These are phyloP conservation scores for Fusarium clavum DNA, from an alignment of 2,329 filamentous ascomycete genomes.

Conservation along the genomic window DNA sequence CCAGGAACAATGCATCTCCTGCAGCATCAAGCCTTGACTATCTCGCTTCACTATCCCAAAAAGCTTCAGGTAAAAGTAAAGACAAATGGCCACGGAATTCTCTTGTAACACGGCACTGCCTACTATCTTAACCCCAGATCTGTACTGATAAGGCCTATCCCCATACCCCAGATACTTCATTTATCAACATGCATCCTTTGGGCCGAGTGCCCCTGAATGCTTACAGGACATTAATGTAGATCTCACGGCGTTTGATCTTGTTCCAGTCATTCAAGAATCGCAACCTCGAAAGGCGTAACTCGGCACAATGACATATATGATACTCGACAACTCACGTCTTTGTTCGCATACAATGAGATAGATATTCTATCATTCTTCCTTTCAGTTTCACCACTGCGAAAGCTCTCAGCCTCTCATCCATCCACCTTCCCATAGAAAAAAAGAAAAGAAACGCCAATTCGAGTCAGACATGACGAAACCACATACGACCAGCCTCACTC, in stretches of 20 bases:
- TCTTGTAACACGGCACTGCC: neutral
- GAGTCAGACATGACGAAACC: slow-evolving; percentile 29
- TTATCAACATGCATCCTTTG: slow-evolving; percentile 12
- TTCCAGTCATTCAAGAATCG: neutral
- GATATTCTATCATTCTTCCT: neutral
- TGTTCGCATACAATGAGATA: neutral
- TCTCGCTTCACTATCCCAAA: slow-evolving; percentile 9
- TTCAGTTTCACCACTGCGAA: neutral
- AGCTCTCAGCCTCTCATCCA: neutral
- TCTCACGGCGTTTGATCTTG: neutral
- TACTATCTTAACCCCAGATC: slow-evolving; percentile 11
- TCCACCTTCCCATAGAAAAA: slow-evolving; percentile 15
- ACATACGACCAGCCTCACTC: slow-evolving; percentile 9
- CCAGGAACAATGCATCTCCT: slow-evolving; percentile 10
- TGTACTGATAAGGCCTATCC: slow-evolving; percentile 39
- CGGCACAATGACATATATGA: neutral
- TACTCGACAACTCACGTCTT: slow-evolving; percentile 2
- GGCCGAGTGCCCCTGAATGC: slow-evolving; percentile 23
- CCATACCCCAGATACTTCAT: slow-evolving; percentile 23
- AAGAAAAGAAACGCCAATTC: slow-evolving; percentile 21
- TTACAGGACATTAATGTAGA: slow-evolving; percentile 15
- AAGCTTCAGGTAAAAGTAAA: slow-evolving; percentile 33
- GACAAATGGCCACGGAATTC: slow-evolving; percentile 31
- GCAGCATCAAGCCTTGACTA: neutral
- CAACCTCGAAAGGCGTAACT: neutral